phyloP scores from a whole-genome alignment of 2,329 filamentous ascomycete genomes.

The Lecanicillium sp. region DNA sequence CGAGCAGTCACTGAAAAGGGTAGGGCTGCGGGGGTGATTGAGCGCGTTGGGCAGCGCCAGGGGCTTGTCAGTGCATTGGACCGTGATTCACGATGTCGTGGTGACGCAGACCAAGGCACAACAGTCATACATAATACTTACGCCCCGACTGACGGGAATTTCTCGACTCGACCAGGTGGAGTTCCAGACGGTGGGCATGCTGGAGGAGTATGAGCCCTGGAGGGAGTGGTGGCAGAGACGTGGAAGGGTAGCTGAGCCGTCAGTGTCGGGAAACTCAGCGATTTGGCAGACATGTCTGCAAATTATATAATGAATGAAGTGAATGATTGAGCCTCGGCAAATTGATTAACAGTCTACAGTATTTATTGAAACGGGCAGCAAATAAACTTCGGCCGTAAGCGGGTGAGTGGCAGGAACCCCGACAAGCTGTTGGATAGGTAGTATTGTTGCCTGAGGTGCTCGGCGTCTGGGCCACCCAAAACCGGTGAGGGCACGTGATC shows the following conservation, averaged over 20 bases:
- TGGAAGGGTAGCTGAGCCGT: neutral
- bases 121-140: no score
- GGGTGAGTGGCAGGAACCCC: neutral
- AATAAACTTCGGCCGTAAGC: neutral
- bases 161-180: neutral
- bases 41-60: no score
- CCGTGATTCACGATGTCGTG: no score
- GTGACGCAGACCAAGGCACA: no score
- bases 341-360: neutral
- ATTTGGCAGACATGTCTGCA: neutral
- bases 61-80: no score
- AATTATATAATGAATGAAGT: neutral
- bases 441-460: neutral
- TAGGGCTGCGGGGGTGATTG: slow-evolving; percentile 2
- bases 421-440: neutral
- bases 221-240: slow-evolving; percentile 1
- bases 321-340: neutral
- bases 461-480: slow-evolving; percentile 1
- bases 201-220: neutral
- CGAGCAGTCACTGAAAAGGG: neutral
- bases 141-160: no score
- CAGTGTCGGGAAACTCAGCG: neutral
- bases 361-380: neutral
- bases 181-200: neutral
- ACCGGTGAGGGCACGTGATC: slow-evolving; percentile 9